Conservation (phyloP, 129 eudicot genomes). For the Solidago caesia region DNA sequence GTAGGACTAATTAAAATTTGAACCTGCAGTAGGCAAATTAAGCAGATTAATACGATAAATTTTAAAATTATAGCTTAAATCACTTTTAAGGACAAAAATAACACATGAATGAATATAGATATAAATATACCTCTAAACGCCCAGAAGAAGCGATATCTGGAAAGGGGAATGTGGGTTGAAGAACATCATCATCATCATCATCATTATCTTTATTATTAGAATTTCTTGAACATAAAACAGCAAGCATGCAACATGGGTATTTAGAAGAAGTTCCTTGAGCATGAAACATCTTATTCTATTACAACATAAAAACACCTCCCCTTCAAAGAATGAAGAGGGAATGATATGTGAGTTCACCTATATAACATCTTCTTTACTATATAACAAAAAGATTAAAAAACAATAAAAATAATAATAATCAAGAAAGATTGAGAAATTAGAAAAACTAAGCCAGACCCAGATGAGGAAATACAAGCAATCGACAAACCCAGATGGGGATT, state of each 20-base stretch:
- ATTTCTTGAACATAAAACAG: constrained; percentile 46
- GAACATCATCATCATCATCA: constrained; percentile 39
- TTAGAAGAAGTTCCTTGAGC: constrained; percentile 73
- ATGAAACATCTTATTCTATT: constrained; percentile 43
- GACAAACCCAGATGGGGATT: constrained; percentile 47
- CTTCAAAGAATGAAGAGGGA: too few relatives aligned
- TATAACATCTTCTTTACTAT: constrained; percentile 4
- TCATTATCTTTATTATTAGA: constrained; percentile 33
- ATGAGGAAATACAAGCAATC: constrained; percentile 31
- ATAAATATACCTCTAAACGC: constrained; percentile 76
- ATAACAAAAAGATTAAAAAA: constrained; percentile 20
- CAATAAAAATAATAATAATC: background rate
- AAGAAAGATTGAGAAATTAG: constrained; percentile 13
- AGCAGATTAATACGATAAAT: background rate
- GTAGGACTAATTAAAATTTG: constrained; percentile 64
- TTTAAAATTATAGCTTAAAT: background rate
- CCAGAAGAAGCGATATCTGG: constrained; percentile 83
- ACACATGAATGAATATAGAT: background rate
- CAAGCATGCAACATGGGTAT: constrained; percentile 78
- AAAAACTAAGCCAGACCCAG: constrained; percentile 29
- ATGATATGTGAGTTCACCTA: too few relatives aligned
- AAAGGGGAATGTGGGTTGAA: constrained; percentile 47
- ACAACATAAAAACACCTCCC: too few relatives aligned
- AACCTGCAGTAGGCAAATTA: constrained; percentile 46
- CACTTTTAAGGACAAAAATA: background rate